Percentiles rank a stretch among this genome's conserved stretches.
Evolutionary conservation across 306 rosid genomes (phyloP).

Genomic region (Benincasa hispida): DNA sequence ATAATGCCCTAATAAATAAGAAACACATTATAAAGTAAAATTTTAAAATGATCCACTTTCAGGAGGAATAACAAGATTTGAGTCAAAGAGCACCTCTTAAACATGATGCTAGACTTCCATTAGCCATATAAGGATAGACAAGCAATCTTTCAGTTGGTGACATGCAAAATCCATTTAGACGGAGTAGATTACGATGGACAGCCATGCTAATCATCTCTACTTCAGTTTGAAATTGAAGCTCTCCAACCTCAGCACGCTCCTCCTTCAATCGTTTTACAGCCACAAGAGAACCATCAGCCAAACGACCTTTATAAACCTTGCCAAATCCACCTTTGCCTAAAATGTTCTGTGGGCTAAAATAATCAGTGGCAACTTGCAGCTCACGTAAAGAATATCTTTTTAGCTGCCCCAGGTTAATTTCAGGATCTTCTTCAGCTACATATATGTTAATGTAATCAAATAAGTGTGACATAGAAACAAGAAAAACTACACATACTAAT

Average conservation of each 20-base stretch:
- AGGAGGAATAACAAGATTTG: not conserved
- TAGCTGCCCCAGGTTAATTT: constrained; percentile 83
- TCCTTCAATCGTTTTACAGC: constrained; percentile 87
- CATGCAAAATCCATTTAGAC: constrained; percentile 85
- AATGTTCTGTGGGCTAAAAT: constrained; percentile 58
- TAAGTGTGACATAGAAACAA: not conserved
- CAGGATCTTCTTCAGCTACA: constrained; percentile 89
- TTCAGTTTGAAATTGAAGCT: constrained; percentile 85
- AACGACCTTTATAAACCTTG: constrained; percentile 84
- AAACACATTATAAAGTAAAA: too few relatives aligned
- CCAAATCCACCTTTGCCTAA: constrained; percentile 95
- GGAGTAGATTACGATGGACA: constrained; percentile 83
- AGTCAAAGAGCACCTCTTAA: constrained; percentile 50
- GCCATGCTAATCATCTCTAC: constrained; percentile 96
- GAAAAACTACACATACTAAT: not conserved
- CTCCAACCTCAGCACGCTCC: constrained; percentile 70
- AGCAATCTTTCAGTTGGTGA: constrained; percentile 90
- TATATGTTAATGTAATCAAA: constrained; percentile 5
- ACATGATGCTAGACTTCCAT: constrained; percentile 92
- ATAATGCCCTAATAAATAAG: too few relatives aligned
- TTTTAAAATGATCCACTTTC: not conserved
- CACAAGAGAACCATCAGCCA: constrained; percentile 77
- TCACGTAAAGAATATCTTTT: constrained; percentile 75
- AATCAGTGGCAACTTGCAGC: constrained; percentile 84
- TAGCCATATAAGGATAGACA: constrained; percentile 83